A percentile compares a stretch with the other conserved stretches of the same genome.
Conservation (phyloP, 768 basidiomycete genomes). For the Hypholoma fasciculare region DNA sequence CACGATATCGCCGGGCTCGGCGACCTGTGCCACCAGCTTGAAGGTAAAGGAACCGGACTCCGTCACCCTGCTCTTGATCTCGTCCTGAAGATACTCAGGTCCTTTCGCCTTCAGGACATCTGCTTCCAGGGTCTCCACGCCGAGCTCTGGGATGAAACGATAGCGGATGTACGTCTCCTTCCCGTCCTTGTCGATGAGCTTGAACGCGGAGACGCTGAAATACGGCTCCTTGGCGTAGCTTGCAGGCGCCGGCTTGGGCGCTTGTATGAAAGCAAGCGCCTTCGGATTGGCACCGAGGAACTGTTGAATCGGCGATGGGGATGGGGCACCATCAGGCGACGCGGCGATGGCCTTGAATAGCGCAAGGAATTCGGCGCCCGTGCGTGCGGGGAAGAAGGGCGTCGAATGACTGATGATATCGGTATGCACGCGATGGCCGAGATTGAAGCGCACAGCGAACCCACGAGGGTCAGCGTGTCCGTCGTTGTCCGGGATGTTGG, state of each 20-base stretch:
- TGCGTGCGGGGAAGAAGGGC: constrained; percentile 17
- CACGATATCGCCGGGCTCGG: constrained; percentile 14
- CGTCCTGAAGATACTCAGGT: constrained; percentile 13
- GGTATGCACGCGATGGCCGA: constrained; percentile 13
- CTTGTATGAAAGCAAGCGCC: constrained; percentile 14
- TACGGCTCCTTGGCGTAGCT: constrained; percentile 16
- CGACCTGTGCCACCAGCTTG: constrained; percentile 13
- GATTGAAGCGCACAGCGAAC: constrained; percentile 15
- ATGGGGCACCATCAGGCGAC: constrained; percentile 4
- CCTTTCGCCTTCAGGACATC: constrained; percentile 5
- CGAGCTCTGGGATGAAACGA: constrained; percentile 12
- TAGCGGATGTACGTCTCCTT: constrained; percentile 14
- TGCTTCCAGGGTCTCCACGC: constrained; percentile 10
- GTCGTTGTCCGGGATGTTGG: constrained; percentile 16
- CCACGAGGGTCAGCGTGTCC: constrained; percentile 16
- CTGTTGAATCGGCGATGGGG: constrained; percentile 11
- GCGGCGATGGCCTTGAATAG: constrained; percentile 13
- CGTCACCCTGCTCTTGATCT: constrained; percentile 8
- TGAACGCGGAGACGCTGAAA: constrained; percentile 17
- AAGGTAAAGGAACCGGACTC: constrained; percentile 8
- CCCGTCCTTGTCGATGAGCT: constrained; percentile 10
- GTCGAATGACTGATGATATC: constrained; percentile 18
- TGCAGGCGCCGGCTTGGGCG: constrained; percentile 15
- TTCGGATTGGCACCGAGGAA: constrained; percentile 13
- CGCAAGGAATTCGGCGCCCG: constrained; percentile 16